phyloP scores from a whole-genome alignment of 768 basidiomycete genomes.

The Xanthoconium stramineum region DNA sequence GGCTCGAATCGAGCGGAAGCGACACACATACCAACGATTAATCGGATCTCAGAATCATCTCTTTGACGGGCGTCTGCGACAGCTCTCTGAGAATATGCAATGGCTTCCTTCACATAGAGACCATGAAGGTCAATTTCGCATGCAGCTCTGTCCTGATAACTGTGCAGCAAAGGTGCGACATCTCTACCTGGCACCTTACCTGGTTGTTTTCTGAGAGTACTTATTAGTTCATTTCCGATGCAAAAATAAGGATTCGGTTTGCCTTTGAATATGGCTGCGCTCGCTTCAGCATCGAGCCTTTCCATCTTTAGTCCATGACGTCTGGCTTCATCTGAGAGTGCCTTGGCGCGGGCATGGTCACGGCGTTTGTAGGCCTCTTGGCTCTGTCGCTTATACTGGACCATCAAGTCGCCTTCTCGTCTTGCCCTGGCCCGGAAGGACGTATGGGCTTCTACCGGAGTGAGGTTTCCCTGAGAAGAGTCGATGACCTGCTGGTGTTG shows the following conservation, averaged over 20 bases:
- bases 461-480: background rate
- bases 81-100: constrained; percentile 66
- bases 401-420: constrained; percentile 75
- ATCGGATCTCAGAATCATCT: constrained; percentile 59
- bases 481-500: constrained; percentile 2
- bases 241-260: constrained; percentile 32
- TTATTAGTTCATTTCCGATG: background rate
- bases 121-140: constrained; percentile 89
- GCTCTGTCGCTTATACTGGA: constrained; percentile 58
- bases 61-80: constrained; percentile 59
- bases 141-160: constrained; percentile 50
- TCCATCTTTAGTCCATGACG: constrained; percentile 74
- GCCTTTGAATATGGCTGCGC: constrained; percentile 73
- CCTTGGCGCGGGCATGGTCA: constrained; percentile 75
- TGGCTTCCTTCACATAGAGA: constrained; percentile 89
- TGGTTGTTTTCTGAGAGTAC: constrained; percentile 65
- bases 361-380: constrained; percentile 69
- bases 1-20: background rate
- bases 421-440: constrained; percentile 71
- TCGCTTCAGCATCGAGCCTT: constrained; percentile 70
- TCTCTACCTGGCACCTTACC: constrained; percentile 31
- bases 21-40: constrained; percentile 76
- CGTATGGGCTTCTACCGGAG: constrained; percentile 41
- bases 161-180: background rate
- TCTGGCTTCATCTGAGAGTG: constrained; percentile 77